phyloP scores from a whole-genome alignment of 1,284 basidiomycete genomes.

The Sporisorium iseilematis-ciliati region DNA sequence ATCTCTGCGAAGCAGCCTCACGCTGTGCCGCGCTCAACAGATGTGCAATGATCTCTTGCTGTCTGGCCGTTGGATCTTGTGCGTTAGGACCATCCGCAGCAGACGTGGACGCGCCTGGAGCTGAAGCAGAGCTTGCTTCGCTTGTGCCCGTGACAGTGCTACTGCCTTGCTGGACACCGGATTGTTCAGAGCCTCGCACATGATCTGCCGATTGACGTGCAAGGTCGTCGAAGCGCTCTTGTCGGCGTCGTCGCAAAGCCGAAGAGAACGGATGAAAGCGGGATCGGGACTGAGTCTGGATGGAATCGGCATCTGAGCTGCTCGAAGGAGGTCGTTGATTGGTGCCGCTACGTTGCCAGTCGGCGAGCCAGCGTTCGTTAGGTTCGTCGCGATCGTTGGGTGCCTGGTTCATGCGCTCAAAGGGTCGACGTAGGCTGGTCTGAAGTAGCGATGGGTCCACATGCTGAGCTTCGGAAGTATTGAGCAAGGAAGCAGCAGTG shows the following conservation, averaged over 20 bases:
- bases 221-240: constrained; percentile 34
- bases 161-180: background rate
- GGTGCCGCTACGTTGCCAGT: constrained; percentile 29
- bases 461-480: constrained; percentile 35
- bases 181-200: constrained; percentile 5
- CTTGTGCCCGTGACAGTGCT: background rate
- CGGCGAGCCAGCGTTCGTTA: constrained; percentile 31
- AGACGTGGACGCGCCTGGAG: background rate
- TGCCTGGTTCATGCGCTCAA: constrained; percentile 39
- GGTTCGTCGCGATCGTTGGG: constrained; percentile 21
- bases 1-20: constrained; percentile 27
- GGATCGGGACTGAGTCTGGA: background rate
- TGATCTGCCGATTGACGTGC: constrained; percentile 23
- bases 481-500: constrained; percentile 65
- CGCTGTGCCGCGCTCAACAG: constrained; percentile 35
- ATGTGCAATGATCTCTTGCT: constrained; percentile 41
- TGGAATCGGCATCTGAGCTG: background rate
- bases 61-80: constrained; percentile 10
- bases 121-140: background rate
- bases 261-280: constrained; percentile 3
- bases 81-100: background rate
- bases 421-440: constrained; percentile 44
- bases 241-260: constrained; percentile 37
- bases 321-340: background rate
- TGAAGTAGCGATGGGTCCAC: constrained; percentile 52